A percentile compares a stretch with the other conserved stretches of the same genome.
Conservation (phyloP, 2,329 filamentous ascomycete species). For the Colletotrichum paranaense region DNA sequence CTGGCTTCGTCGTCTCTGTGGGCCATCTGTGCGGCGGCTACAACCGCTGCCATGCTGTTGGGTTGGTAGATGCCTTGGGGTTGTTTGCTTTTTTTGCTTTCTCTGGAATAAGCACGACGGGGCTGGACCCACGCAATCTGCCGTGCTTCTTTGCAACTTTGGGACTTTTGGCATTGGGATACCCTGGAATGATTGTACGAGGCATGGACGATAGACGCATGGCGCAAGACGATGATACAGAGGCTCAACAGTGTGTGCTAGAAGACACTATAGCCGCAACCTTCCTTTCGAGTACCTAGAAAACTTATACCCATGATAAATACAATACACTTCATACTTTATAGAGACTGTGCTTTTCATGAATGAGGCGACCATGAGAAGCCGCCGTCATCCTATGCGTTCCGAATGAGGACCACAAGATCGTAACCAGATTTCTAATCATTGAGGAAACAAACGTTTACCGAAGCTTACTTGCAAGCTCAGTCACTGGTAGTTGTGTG, state of each 20-base stretch:
- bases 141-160: conserved; percentile 18
- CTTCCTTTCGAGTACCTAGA: conserved; percentile 24
- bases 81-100: not conserved
- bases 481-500: not conserved
- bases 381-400: no score
- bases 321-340: not conserved
- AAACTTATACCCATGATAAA: conserved; percentile 15
- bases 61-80: not conserved
- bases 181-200: conserved; percentile 35
- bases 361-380: no score
- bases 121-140: conserved; percentile 32
- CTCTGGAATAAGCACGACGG: conserved; percentile 7
- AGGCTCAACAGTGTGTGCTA: conserved; percentile 5
- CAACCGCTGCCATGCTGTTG: not conserved
- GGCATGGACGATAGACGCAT: conserved; percentile 17
- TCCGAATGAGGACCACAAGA: no score
- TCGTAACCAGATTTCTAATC: no score
- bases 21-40: conserved; percentile 7
- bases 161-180: conserved; percentile 30
- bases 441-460: no score
- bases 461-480: no score
- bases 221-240: conserved; percentile 37
- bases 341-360: not conserved
- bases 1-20: conserved; percentile 1
- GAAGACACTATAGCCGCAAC: not conserved